phyloP scores from a whole-genome alignment of 1,284 basidiomycete species.

The Trichosporon coremiiforme region DNA sequence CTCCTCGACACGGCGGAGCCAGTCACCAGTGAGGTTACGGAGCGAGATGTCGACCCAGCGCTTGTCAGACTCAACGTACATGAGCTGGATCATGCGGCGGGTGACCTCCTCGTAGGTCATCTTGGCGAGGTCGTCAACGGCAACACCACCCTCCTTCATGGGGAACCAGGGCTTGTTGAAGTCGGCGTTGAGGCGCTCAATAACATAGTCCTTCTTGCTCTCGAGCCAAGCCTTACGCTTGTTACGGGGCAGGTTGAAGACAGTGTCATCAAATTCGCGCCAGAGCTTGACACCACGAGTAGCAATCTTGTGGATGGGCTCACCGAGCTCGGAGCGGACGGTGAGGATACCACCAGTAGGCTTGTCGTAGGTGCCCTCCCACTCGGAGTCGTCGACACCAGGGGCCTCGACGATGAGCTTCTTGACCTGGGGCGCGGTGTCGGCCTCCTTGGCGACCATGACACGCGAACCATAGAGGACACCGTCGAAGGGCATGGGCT shows the following conservation, averaged over 20 bases:
- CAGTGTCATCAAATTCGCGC: slow-evolving; percentile 96
- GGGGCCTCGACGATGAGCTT: slow-evolving; percentile 90
- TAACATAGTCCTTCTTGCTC: slow-evolving; percentile 85
- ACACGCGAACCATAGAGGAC: slow-evolving; percentile 94
- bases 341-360: slow-evolving; percentile 95
- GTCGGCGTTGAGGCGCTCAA: slow-evolving; percentile 88
- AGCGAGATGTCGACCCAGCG: slow-evolving; percentile 95
- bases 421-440: slow-evolving; percentile 91
- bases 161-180: slow-evolving; percentile 98
- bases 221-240: slow-evolving; percentile 87
- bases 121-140: slow-evolving; percentile 83
- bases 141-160: slow-evolving; percentile 84
- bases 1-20: slow-evolving; percentile 94
- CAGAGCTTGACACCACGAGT: slow-evolving; percentile 94
- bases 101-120: slow-evolving; percentile 99
- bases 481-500: slow-evolving; percentile 99
- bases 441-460: slow-evolving; percentile 98
- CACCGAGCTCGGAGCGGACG: slow-evolving; percentile 95
- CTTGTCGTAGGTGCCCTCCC: slow-evolving; percentile 94
- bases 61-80: slow-evolving; percentile 87
- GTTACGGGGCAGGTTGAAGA: slow-evolving; percentile 93
- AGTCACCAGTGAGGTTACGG: slow-evolving; percentile 93
- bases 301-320: slow-evolving; percentile 98
- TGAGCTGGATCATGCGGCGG: slow-evolving; percentile 84
- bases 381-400: slow-evolving; percentile 87